Evolutionary conservation across 257 asterid genomes (phyloP).

Genomic region (Capsicum baccatum): DNA sequence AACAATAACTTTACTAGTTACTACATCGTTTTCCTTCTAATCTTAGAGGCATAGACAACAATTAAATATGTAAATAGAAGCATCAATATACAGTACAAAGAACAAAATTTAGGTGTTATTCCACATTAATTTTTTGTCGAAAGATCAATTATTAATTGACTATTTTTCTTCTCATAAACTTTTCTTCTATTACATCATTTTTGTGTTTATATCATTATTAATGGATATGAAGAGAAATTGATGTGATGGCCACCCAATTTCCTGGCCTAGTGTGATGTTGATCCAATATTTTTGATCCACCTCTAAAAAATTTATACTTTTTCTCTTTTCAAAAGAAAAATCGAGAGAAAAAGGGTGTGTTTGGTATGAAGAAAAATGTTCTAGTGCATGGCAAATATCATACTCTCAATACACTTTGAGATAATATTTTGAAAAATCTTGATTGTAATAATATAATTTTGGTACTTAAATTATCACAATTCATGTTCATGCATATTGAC

Average conservation of each 20-base stretch:
- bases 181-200: conserved; percentile 18
- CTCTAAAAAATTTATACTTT: not conserved
- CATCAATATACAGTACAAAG: not conserved
- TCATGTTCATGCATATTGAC: no score
- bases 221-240: not conserved
- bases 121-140: not conserved
- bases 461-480: no score
- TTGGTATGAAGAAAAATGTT: no score
- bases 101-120: conserved; percentile 25
- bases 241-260: conserved; percentile 39
- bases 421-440: not conserved
- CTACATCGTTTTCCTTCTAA: no score
- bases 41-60: no score
- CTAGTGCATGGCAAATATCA: not conserved
- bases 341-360: not conserved
- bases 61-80: conserved; percentile 20
- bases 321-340: not conserved
- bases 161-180: not conserved
- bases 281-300: not conserved
- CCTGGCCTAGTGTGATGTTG: not conserved
- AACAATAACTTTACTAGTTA: no score
- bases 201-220: conserved; percentile 22
- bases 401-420: not conserved
- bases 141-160: conserved; percentile 18
- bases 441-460: not conserved